A percentile compares a stretch with the other conserved stretches of the same genome.
Conservation (phyloP, 768 basidiomycete genomes). For the Leccinum incarnatum region DNA sequence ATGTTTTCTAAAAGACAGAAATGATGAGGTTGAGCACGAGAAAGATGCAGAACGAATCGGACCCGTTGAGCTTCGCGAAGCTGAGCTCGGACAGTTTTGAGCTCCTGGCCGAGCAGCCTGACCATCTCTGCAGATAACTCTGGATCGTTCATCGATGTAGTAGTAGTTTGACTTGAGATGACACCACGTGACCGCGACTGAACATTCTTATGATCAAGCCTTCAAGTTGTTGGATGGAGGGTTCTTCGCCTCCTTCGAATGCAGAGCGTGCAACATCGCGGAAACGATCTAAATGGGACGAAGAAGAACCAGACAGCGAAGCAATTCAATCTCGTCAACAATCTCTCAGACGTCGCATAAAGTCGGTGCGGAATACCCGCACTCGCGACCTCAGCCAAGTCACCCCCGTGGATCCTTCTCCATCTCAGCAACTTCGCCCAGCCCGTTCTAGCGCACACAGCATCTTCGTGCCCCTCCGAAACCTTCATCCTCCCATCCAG, state of each 20-base stretch:
- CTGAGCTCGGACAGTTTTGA: slow-evolving; percentile 22
- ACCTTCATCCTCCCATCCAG: slow-evolving; percentile 70
- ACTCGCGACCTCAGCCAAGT: slow-evolving; percentile 17
- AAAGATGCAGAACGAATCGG: neutral
- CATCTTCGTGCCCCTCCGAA: slow-evolving; percentile 71
- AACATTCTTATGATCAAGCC: neutral
- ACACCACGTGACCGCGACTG: neutral
- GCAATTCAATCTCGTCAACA: slow-evolving; percentile 34
- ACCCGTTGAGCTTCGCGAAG: slow-evolving; percentile 26
- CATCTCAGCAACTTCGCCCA: slow-evolving; percentile 15
- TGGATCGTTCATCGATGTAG: slow-evolving; percentile 22
- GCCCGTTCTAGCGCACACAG: slow-evolving; percentile 44
- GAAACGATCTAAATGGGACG: slow-evolving; percentile 77
- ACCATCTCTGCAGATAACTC: slow-evolving; percentile 26
- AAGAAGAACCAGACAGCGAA: slow-evolving; percentile 44
- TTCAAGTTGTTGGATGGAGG: slow-evolving; percentile 1
- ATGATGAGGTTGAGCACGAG: neutral
- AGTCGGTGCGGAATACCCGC: slow-evolving; percentile 31
- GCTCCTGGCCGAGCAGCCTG: slow-evolving; percentile 24
- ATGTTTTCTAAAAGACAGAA: slow-evolving; percentile 9
- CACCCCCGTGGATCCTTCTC: slow-evolving; percentile 13
- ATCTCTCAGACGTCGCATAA: slow-evolving; percentile 55
- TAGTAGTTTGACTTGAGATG: neutral
- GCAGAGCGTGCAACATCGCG: slow-evolving; percentile 41
- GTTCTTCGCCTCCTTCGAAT: slow-evolving; percentile 22